Conservation (phyloP, 2,329 filamentous ascomycete species). For the Teratosphaeria viscida region DNA sequence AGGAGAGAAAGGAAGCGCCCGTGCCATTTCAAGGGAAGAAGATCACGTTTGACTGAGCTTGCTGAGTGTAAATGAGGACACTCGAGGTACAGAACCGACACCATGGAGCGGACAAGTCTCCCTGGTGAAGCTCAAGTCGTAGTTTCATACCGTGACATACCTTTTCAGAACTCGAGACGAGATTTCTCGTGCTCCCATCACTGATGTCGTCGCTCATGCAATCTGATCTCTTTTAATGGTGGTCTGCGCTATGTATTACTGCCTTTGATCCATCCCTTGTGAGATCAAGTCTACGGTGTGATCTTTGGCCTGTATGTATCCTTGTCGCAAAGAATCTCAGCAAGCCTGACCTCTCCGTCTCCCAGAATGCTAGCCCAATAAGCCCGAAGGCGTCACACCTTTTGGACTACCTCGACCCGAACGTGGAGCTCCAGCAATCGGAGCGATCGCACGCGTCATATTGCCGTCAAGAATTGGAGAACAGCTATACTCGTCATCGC, state of each 20-base stretch:
- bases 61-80: too few species aligned
- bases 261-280: background rate
- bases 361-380: background rate
- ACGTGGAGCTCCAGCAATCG: background rate
- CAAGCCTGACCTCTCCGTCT: background rate
- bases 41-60: slow-evolving; percentile 47
- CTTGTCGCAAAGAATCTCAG: background rate
- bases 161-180: too few species aligned
- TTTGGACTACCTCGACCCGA: background rate
- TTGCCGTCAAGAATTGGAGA: background rate
- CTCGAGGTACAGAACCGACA: too few species aligned
- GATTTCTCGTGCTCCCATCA: background rate
- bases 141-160: too few species aligned
- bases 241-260: background rate
- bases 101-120: too few species aligned
- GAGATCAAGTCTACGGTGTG: background rate
- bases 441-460: background rate
- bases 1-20: slow-evolving; percentile 40
- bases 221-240: background rate
- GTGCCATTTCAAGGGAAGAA: slow-evolving; percentile 48
- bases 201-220: background rate
- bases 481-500: background rate
- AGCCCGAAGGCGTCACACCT: background rate
- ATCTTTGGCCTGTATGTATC: background rate
- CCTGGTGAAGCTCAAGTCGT: too few species aligned